A percentile compares a stretch with the other conserved stretches of the same genome.
Conservation (phyloP, 164 flowering plant species). For the Tetracentron sinense region DNA sequence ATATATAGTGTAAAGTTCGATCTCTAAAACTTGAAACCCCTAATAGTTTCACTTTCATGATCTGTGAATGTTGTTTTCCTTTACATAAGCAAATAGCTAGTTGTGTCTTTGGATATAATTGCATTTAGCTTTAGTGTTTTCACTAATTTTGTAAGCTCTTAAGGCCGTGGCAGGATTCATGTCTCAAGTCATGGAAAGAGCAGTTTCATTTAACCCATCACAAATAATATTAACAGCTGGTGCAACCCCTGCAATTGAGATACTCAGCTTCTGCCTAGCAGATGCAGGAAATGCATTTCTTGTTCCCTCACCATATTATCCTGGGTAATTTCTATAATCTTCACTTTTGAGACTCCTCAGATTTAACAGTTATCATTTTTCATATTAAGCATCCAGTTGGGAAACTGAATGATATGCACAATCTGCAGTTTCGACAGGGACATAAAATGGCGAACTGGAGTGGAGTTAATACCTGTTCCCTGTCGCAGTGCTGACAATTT, state of each 20-base stretch:
- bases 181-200: conserved; percentile 51
- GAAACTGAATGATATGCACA: conserved; percentile 18
- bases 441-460: conserved; percentile 82
- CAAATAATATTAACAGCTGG: conserved; percentile 79
- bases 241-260: conserved; percentile 81
- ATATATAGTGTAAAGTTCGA: too few relatives aligned
- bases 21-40: too few relatives aligned
- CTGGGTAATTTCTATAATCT: conserved; percentile 46
- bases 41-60: too few relatives aligned
- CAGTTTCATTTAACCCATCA: conserved; percentile 61
- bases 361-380: not conserved
- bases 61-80: too few relatives aligned
- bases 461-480: conserved; percentile 88
- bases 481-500: conserved; percentile 90
- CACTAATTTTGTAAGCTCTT: not conserved
- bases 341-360: conserved; percentile 7
- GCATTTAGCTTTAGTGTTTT: not conserved
- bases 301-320: conserved; percentile 89
- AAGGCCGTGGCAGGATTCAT: conserved; percentile 91
- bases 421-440: conserved; percentile 78
- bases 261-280: conserved; percentile 84
- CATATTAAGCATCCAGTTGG: not conserved
- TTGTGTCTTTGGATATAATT: not conserved
- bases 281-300: conserved; percentile 96
- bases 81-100: too few relatives aligned